These are phyloP conservation scores for Skeletonema tropicum DNA, from an alignment of 108 stramenopile species.

Conservation along the genomic window DNA sequence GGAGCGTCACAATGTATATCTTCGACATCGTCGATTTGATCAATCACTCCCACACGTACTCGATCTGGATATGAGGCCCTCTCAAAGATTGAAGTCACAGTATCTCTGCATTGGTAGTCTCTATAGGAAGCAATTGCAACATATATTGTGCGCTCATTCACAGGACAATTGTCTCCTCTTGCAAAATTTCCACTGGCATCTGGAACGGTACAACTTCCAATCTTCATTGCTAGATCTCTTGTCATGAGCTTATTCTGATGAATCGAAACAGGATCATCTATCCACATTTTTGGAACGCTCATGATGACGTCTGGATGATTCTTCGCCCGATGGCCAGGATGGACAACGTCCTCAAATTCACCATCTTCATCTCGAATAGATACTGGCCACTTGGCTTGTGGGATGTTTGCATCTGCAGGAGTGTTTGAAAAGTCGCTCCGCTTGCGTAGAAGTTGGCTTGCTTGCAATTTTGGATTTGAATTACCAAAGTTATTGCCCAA, in stretches of 20 bases:
- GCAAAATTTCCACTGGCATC: constrained; percentile 65
- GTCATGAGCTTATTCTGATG: constrained; percentile 71
- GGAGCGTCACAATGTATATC: constrained; percentile 78
- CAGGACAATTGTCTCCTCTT: constrained; percentile 75
- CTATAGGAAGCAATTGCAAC: constrained; percentile 84
- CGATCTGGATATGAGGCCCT: constrained; percentile 67
- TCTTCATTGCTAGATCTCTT: constrained; percentile 69
- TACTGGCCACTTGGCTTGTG: constrained; percentile 73
- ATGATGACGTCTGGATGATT: constrained; percentile 45
- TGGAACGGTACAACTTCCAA: constrained; percentile 71
- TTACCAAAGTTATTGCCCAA: background rate
- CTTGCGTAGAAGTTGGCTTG: too few relatives aligned
- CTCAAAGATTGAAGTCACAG: constrained; percentile 66
- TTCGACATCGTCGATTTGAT: constrained; percentile 82
- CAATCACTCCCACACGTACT: constrained; percentile 81
- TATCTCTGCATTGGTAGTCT: constrained; percentile 78
- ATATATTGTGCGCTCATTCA: constrained; percentile 73
- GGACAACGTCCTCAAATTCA: constrained; percentile 59
- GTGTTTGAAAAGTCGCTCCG: background rate
- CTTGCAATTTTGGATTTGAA: background rate
- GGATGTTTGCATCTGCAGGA: constrained; percentile 15
- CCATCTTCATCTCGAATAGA: constrained; percentile 61
- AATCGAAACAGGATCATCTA: constrained; percentile 47
- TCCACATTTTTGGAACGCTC: constrained; percentile 76
- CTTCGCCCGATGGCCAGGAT: constrained; percentile 69